Evolutionary conservation across 2,329 filamentous ascomycete genomes (phyloP).

Genomic region (Venturia asperata): DNA sequence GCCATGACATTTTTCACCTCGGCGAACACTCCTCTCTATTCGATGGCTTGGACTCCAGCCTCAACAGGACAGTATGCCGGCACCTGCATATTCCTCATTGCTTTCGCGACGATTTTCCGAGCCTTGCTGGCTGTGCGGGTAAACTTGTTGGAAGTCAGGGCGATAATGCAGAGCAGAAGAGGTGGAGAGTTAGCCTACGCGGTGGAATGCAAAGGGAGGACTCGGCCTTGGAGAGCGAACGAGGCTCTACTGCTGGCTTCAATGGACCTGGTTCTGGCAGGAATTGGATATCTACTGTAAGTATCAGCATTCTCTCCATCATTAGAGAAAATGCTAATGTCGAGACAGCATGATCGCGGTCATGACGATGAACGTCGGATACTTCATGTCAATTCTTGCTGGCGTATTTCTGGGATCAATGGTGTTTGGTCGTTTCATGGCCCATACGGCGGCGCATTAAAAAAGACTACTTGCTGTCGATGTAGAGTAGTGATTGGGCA

Average conservation of each 20-base stretch:
- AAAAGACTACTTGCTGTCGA: not conserved
- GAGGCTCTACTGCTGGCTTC: slow-evolving; percentile 38
- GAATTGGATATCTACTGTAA: slow-evolving; percentile 78
- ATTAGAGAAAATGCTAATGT: not conserved
- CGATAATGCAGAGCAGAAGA: not conserved
- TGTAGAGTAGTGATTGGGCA: too few relatives aligned
- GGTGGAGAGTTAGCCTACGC: slow-evolving; percentile 16
- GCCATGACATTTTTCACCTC: slow-evolving; percentile 58
- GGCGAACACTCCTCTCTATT: slow-evolving; percentile 58
- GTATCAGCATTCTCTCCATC: slow-evolving; percentile 34
- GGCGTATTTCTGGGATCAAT: slow-evolving; percentile 86
- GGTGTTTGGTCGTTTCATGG: slow-evolving; percentile 24
- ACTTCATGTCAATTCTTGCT: slow-evolving; percentile 69
- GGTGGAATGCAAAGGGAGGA: slow-evolving; percentile 6
- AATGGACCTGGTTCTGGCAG: slow-evolving; percentile 65
- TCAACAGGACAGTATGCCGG: slow-evolving; percentile 69
- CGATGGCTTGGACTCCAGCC: slow-evolving; percentile 64
- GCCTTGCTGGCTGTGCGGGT: slow-evolving; percentile 53
- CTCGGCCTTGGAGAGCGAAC: slow-evolving; percentile 18
- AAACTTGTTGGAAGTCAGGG: slow-evolving; percentile 21
- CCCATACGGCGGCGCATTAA: slow-evolving; percentile 16
- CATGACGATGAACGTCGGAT: slow-evolving; percentile 83
- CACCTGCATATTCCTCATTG: slow-evolving; percentile 84
- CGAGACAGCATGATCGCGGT: slow-evolving; percentile 73
- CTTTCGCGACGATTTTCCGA: slow-evolving; percentile 64